Evolutionary conservation across 179 eudicot species (phyloP).

Genomic region (Heliamphora pulchella): DNA sequence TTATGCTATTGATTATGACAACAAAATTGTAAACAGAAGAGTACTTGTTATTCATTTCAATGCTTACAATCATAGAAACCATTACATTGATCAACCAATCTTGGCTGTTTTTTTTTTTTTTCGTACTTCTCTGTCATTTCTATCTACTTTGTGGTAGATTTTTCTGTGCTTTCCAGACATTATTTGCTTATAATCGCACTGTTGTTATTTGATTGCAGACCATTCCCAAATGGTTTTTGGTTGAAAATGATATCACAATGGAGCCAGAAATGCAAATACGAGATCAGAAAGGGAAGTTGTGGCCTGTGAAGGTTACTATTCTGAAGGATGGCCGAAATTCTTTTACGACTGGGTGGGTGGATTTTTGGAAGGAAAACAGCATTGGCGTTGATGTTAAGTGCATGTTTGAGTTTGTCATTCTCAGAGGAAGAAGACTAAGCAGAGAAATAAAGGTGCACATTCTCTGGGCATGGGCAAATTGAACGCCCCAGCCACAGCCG

Average conservation of each 20-base stretch:
- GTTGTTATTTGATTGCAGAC: constrained; percentile 12
- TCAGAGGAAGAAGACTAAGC: constrained; percentile 4
- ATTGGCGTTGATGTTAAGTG: not conserved
- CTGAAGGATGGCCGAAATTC: constrained; percentile 4
- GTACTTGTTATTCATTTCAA: too few species aligned
- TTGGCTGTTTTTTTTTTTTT: not conserved
- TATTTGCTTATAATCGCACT: not conserved
- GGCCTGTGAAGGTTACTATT: not conserved
- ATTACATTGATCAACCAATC: not conserved
- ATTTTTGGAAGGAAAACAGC: constrained; percentile 12
- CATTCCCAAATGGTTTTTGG: constrained; percentile 1
- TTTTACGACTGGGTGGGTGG: constrained; percentile 5
- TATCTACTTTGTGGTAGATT: not conserved
- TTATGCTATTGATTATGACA: too few species aligned
- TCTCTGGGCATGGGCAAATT: not conserved
- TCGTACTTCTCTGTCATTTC: not conserved
- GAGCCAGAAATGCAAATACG: not conserved
- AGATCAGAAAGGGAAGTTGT: constrained; percentile 7
- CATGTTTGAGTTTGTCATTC: constrained; percentile 7
- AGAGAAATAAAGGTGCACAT: constrained; percentile 15
- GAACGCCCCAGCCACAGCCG: not conserved
- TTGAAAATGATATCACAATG: not conserved
- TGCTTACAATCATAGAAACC: too few species aligned
- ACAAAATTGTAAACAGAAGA: not conserved
- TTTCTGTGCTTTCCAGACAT: not conserved